Evolutionary conservation across 208 protist genomes (phyloP).

Genomic region (Acanthamoeba royreba): DNA sequence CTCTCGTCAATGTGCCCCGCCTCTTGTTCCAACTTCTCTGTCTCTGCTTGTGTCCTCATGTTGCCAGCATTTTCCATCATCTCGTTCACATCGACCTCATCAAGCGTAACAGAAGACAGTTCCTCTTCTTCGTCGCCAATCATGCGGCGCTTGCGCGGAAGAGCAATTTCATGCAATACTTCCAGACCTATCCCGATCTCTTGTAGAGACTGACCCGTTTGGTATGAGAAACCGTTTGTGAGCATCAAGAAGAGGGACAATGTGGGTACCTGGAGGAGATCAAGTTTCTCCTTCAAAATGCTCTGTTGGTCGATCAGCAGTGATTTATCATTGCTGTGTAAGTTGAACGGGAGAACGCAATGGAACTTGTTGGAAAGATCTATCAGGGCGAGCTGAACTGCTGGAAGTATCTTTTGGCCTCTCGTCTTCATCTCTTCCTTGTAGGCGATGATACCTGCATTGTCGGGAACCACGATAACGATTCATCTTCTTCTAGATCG

Average conservation of each 20-base stretch:
- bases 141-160: background rate
- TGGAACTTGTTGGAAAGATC: slow-evolving; percentile 19
- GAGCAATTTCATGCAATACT: background rate
- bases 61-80: background rate
- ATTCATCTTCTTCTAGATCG: too few relatives aligned
- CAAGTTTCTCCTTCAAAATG: background rate
- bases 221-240: background rate
- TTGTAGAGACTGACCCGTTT: background rate
- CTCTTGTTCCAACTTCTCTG: background rate
- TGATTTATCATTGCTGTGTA: background rate
- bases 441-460: background rate
- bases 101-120: too few relatives aligned
- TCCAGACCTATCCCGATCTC: background rate
- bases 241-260: background rate
- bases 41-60: background rate
- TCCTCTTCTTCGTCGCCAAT: background rate
- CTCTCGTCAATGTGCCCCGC: background rate
- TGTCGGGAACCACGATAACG: too few relatives aligned
- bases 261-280: background rate
- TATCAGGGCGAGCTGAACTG: background rate
- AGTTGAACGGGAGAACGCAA: background rate
- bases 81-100: background rate
- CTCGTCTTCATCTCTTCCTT: background rate
- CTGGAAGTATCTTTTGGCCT: background rate
- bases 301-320: background rate